Evolutionary conservation across 495 filamentous ascomycete genomes (phyloP).

Genomic region (Aspergillus steynii): DNA sequence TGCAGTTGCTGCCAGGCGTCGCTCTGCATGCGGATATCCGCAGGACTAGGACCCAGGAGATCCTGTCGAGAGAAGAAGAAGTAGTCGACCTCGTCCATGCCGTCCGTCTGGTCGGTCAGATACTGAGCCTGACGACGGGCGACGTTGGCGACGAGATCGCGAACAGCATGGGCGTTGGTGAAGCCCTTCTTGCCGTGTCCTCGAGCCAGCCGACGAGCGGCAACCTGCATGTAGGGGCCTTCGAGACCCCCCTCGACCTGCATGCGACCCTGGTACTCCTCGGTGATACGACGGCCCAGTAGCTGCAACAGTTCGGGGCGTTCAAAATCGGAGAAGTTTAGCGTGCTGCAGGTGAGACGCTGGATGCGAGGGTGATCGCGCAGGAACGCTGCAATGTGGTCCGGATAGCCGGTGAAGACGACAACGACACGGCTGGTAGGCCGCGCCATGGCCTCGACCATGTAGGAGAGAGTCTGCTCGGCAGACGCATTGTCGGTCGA

Average conservation of each 20-base stretch:
- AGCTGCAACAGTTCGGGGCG: slow-evolving; percentile 28
- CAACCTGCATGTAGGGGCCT: slow-evolving; percentile 61
- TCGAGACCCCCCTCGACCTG: slow-evolving; percentile 53
- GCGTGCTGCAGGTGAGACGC: slow-evolving; percentile 56
- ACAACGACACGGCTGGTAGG: slow-evolving; percentile 63
- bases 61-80: slow-evolving; percentile 23
- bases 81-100: slow-evolving; percentile 21
- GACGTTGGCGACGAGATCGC: slow-evolving; percentile 14
- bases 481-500: slow-evolving; percentile 13
- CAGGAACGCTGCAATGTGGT: slow-evolving; percentile 69
- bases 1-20: slow-evolving; percentile 18
- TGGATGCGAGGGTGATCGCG: slow-evolving; percentile 65
- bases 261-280: slow-evolving; percentile 47
- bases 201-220: slow-evolving; percentile 54
- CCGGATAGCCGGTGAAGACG: slow-evolving; percentile 64
- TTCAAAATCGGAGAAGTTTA: slow-evolving; percentile 63
- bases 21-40: slow-evolving; percentile 9
- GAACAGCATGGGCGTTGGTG: slow-evolving; percentile 37
- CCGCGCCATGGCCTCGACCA: slow-evolving; percentile 15
- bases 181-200: slow-evolving; percentile 56
- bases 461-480: slow-evolving; percentile 12
- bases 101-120: slow-evolving; percentile 38
- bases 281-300: slow-evolving; percentile 11
- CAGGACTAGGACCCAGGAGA: slow-evolving; percentile 16
- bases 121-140: slow-evolving; percentile 51